phyloP scores from a whole-genome alignment of 148 eudicot species.

The Cornus controversa region DNA sequence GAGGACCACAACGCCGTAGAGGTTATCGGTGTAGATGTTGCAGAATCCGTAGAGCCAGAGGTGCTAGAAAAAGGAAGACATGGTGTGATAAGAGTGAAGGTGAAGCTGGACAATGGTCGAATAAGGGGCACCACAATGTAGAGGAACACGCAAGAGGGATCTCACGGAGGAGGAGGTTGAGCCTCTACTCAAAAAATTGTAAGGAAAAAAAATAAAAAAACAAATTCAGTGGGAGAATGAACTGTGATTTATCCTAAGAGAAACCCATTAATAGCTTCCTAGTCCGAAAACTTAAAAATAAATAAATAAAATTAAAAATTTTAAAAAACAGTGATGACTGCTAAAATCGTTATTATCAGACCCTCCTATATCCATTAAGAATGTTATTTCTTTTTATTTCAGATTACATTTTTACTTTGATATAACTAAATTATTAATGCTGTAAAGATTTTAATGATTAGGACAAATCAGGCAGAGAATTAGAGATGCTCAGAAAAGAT shows the following conservation, averaged over 20 bases:
- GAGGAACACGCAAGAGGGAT: no score
- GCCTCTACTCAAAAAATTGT: no score
- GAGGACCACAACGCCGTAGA: no score
- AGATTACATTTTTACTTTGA: neutral
- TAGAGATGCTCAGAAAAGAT: neutral
- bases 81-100: no score
- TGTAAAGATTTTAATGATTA: neutral
- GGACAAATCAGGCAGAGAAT: neutral
- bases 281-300: neutral
- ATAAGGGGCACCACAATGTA: no score
- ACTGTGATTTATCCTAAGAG: neutral
- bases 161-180: no score
- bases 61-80: no score
- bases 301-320: neutral
- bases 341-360: neutral
- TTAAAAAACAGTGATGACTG: neutral
- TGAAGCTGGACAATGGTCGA: no score
- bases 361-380: neutral
- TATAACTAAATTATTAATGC: neutral
- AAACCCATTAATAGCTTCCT: neutral
- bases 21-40: no score
- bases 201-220: no score
- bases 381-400: neutral
- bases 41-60: no score
- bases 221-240: neutral